Evolutionary conservation across 805 yeast species (phyloP).

Genomic region (Ogataea nakhonphanomensis): DNA sequence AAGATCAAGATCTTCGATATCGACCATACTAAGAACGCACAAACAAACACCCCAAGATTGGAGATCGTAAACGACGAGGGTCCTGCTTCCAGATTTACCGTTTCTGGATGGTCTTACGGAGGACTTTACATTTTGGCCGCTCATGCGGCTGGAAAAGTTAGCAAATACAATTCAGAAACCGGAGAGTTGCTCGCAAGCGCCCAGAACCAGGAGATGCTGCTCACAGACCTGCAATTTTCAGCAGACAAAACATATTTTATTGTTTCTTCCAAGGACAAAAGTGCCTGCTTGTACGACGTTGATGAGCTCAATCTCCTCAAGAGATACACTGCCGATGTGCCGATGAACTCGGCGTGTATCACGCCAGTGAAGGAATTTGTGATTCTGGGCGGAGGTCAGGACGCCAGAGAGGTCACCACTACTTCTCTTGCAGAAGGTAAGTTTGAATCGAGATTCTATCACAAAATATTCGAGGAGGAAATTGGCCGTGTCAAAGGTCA

Average conservation of each 20-base stretch:
- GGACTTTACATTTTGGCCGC: slow-evolving; percentile 78
- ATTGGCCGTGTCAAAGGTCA: slow-evolving; percentile 97
- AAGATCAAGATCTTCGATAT: slow-evolving; percentile 66
- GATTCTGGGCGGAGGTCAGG: slow-evolving; percentile 98
- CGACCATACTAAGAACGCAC: slow-evolving; percentile 41
- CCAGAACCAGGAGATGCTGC: slow-evolving; percentile 68
- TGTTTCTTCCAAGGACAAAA: slow-evolving; percentile 89
- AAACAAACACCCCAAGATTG: slow-evolving; percentile 53
- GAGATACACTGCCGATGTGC: slow-evolving; percentile 82
- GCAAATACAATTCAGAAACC: slow-evolving; percentile 72
- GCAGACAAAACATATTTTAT: slow-evolving; percentile 85
- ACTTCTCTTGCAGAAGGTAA: slow-evolving; percentile 91
- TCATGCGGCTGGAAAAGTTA: slow-evolving; percentile 80
- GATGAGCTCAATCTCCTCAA: slow-evolving; percentile 71
- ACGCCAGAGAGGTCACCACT: slow-evolving; percentile 97
- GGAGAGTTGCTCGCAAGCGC: slow-evolving; percentile 63
- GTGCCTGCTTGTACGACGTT: slow-evolving; percentile 73
- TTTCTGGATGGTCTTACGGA: slow-evolving; percentile 84
- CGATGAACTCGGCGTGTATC: slow-evolving; percentile 91
- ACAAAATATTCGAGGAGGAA: slow-evolving; percentile 92
- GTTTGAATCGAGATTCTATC: slow-evolving; percentile 94
- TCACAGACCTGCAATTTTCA: slow-evolving; percentile 89
- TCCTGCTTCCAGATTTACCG: slow-evolving; percentile 53
- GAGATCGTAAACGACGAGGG: slow-evolving; percentile 53
- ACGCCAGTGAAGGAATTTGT: slow-evolving; percentile 91